Conservation (phyloP, 2,329 filamentous ascomycete genomes). For the Leptographium radiaticola region DNA sequence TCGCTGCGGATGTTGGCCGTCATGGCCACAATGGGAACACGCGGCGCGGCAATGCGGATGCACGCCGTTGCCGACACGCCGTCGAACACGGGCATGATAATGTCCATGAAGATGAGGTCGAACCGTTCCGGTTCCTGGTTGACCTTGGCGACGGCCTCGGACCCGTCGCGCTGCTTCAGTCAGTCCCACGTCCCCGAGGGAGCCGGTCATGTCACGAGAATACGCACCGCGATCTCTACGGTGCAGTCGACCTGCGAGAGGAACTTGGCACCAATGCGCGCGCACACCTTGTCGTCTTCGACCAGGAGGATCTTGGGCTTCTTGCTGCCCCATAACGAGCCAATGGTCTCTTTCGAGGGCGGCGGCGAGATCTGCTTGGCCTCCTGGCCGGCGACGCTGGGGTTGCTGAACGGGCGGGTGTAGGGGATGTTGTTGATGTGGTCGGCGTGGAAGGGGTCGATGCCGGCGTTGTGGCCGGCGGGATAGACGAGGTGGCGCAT, state of each 20-base stretch:
- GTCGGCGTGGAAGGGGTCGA: constrained; percentile 88
- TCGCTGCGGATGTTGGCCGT: constrained; percentile 95
- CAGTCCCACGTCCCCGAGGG: neutral
- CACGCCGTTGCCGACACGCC: constrained; percentile 90
- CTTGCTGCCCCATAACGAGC: constrained; percentile 42
- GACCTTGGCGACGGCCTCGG: constrained; percentile 84
- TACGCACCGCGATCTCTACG: constrained; percentile 49
- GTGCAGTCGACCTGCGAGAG: constrained; percentile 51
- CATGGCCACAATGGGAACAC: constrained; percentile 91
- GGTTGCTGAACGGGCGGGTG: constrained; percentile 54
- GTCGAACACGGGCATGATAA: constrained; percentile 95
- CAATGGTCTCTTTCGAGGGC: constrained; percentile 20
- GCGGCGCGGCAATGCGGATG: constrained; percentile 73
- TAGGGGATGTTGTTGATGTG: constrained; percentile 94
- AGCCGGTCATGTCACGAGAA: neutral
- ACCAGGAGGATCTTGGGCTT: constrained; percentile 80
- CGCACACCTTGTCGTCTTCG: constrained; percentile 62
- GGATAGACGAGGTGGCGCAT: constrained; percentile 69
- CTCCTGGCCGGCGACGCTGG: constrained; percentile 27
- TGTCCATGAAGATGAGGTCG: constrained; percentile 73
- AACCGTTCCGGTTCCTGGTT: constrained; percentile 37
- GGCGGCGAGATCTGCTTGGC: constrained; percentile 26
- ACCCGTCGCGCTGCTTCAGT: constrained; percentile 52
- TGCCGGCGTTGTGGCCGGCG: constrained; percentile 79
- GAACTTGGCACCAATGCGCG: constrained; percentile 56